These are phyloP conservation scores for Pyrus communis DNA, from an alignment of 306 rosid species.

Conservation along the genomic window DNA sequence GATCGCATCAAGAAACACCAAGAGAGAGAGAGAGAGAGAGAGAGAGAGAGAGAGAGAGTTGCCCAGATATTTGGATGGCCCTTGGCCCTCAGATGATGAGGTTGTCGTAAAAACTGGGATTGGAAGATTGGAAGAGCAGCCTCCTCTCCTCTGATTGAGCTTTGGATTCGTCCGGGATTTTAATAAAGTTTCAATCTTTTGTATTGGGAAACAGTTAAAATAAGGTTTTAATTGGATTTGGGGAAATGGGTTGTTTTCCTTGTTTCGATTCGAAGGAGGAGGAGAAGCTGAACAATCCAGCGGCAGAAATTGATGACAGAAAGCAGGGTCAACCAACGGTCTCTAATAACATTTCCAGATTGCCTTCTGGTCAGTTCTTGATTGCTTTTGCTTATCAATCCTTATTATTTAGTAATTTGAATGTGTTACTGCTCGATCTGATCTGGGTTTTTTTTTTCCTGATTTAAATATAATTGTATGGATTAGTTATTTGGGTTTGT, in stretches of 20 bases:
- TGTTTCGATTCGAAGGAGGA: constrained; percentile 94
- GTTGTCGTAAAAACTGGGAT: constrained; percentile 17
- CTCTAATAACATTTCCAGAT: constrained; percentile 42
- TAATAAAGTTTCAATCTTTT: constrained; percentile 2
- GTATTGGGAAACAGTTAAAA: not conserved
- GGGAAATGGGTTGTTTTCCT: constrained; percentile 78
- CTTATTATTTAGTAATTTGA: not conserved
- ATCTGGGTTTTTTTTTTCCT: constrained; percentile 25
- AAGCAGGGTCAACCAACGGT: constrained; percentile 36
- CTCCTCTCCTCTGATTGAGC: constrained; percentile 16
- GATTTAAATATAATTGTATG: not conserved
- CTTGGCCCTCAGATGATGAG: constrained; percentile 11
- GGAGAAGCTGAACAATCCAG: constrained; percentile 76
- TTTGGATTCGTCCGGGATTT: constrained; percentile 9
- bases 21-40: not conserved
- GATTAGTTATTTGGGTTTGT: not conserved
- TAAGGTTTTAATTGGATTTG: constrained; percentile 16
- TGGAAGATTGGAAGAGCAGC: constrained; percentile 5
- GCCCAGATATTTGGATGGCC: constrained; percentile 21
- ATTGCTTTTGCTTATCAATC: not conserved
- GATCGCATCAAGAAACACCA: constrained; percentile 4
- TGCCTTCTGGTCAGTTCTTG: constrained; percentile 69
- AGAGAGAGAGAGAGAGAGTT: not conserved
- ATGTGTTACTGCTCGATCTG: constrained; percentile 34
- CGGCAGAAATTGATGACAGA: constrained; percentile 40